Base-by-base conservation (phyloP, 1,139 yeast species). In the Hyphopichia wangnamkhiaoensis region DNA sequence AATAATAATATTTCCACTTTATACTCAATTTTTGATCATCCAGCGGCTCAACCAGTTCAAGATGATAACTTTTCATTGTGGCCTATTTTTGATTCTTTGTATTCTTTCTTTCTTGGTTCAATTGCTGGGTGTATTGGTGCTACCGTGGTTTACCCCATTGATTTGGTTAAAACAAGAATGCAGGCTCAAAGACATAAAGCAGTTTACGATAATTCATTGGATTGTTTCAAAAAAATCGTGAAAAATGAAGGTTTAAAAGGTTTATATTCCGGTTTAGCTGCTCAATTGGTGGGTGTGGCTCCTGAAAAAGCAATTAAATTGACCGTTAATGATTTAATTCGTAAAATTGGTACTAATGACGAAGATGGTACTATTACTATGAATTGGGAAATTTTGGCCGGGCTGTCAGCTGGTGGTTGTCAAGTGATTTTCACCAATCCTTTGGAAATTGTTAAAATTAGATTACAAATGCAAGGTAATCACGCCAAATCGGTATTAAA, bases 51-150 rank as follows among this genome's bases (percentile, higher is more conserved):
- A 34, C 64, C 68, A 18, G 56, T 63, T 33, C 54, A 54, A 30
- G 54, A 53, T 29, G 77, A 71, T 47, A 72, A 71, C 53, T 71
- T 71, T 46, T 65, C 74, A 9, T 65, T 71, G 44, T 71, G 74
- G 75, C 77, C 77, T 27, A 73, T 93, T 40, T 85, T 89, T 56
- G 95, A 88, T 58, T 88, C 96, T 3, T 75, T 84, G 39, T 89
- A 91, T 65, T 90, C 95, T 45, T 93, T 93, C 63, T 71, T 87
- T 36, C 71, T 93, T 46, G 98, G 98, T 21, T 90, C 97, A 3
- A 75, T 91, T 39, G 98, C 98, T 26, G 98, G 98, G 44, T 95
- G 97, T 57, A 83, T 93, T 64, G 98, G 98, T 50, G 98, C 98
- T 19, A 88, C 97, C 8, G 90, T 86, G n/a, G 98, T 93, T 33